Evolutionary conservation across 257 asterid genomes (phyloP), one percentile per base, ranked within the genome.

Genomic region (Osmanthus fragrans): DNA sequence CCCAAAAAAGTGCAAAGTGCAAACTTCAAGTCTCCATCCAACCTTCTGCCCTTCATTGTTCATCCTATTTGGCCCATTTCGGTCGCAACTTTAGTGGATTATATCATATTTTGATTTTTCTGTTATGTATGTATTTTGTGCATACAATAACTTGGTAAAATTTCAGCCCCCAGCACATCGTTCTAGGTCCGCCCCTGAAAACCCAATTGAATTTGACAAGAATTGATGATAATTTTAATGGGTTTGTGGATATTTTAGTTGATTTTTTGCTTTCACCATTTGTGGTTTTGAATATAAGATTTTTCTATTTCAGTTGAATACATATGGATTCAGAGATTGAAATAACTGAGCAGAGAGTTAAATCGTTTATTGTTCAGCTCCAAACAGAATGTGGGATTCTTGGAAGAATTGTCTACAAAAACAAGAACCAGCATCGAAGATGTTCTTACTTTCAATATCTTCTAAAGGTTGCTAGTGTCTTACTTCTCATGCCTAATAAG

Each of bases 351-450:
- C 80, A 86, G 84, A 85, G 99, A 82, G 74, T 96, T 56, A 90
- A 87, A 84, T 87, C 92, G 6, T 93, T 90, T 74, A 77, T 85
- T 7, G 77, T 34, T 73, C 98, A 88, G 89, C 92, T 96, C 21
- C 88, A 66, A 71, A 88, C 94, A 4, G 99, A 96, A 77, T 75
- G 79, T 70, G 92, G 88, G 72, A 89, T 96, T 82, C 87, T 96
- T 29, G 91, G 93, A 74, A 87, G 99, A 49, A 88, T 96, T 25
- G 94, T 93, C 19, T 87, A 93, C 81, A 96, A 95, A 80, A 92
- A 95, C 84, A 95, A 91, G 88, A 95, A 95, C 74, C 99, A 95
- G 54, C 98, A 90, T 66, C 85, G 96, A 19, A 86, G 98, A 79
- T 80, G 92, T 86, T 78, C 88, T 5, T 91, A 93, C 84, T 96